Evolutionary conservation across 2,329 filamentous ascomycete genomes (phyloP).

Genomic region (Tympanopsis confertula): DNA sequence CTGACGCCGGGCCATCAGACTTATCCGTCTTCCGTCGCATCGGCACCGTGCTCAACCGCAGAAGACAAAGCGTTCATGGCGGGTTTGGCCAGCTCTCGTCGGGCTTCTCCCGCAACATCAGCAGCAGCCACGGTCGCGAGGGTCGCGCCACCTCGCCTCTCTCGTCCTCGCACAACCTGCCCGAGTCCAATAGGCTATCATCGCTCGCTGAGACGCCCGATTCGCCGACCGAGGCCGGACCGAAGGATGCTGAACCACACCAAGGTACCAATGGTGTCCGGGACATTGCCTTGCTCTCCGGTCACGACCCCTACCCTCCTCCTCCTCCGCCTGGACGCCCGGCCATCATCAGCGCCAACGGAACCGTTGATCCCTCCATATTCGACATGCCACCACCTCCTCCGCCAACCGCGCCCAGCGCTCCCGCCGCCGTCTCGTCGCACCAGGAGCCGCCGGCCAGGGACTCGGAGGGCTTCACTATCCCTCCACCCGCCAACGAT

Average conservation of each 20-base stretch:
- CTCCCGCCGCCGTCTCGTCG: slow-evolving; percentile 10
- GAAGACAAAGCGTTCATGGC: slow-evolving; percentile 55
- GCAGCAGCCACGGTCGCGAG: slow-evolving; percentile 51
- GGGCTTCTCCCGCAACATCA: slow-evolving; percentile 48
- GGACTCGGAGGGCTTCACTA: slow-evolving; percentile 66
- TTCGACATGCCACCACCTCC: slow-evolving; percentile 1
- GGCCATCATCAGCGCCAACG: no score
- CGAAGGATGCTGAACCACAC: slow-evolving; percentile 16
- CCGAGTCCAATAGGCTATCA: slow-evolving; percentile 39
- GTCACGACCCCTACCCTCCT: not conserved
- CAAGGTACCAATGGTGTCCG: slow-evolving; percentile 33
- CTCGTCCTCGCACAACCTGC: slow-evolving; percentile 45
- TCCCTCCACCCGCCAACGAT: slow-evolving; percentile 53
- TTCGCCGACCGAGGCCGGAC: slow-evolving; percentile 16
- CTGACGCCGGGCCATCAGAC: not conserved
- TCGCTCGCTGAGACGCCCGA: slow-evolving; percentile 46
- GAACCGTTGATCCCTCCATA: not conserved
- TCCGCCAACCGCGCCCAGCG: slow-evolving; percentile 10
- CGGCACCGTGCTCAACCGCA: slow-evolving; percentile 57
- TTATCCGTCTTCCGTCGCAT: slow-evolving; percentile 36
- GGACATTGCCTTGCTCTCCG: not conserved
- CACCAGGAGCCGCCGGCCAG: slow-evolving; percentile 31
- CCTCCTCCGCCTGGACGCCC: not conserved
- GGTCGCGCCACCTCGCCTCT: slow-evolving; percentile 43
- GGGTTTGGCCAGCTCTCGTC: slow-evolving; percentile 45